Evolutionary conservation across 768 basidiomycete species (phyloP).

Genomic region (Lentinus tigrinus): DNA sequence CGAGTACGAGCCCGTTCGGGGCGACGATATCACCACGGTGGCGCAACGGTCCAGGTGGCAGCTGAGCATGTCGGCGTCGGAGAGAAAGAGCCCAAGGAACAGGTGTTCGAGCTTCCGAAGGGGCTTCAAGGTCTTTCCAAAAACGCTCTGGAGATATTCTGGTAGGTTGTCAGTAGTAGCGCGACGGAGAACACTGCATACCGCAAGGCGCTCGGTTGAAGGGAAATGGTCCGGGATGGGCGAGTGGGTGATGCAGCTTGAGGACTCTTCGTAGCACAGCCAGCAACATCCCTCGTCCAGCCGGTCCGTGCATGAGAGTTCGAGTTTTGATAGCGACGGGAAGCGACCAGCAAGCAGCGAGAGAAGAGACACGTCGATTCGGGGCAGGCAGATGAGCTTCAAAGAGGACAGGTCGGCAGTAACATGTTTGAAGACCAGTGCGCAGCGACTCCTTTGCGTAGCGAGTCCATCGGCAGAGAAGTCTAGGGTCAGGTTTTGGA

Average conservation of each 20-base stretch:
- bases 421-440: conserved; percentile 24
- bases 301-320: conserved; percentile 59
- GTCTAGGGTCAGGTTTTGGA: conserved; percentile 15
- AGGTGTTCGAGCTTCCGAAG: conserved; percentile 48
- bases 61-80: conserved; percentile 48
- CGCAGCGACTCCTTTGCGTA: conserved; percentile 21
- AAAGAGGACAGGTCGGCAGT: conserved; percentile 44
- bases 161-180: neutral
- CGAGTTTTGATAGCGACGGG: conserved; percentile 44
- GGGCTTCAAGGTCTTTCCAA: conserved; percentile 43
- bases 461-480: conserved; percentile 24
- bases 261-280: conserved; percentile 62
- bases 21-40: neutral
- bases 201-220: conserved; percentile 46
- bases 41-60: conserved; percentile 36
- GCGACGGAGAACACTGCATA: conserved; percentile 32
- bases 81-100: conserved; percentile 64
- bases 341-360: conserved; percentile 45
- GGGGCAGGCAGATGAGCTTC: conserved; percentile 53
- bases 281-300: conserved; percentile 60
- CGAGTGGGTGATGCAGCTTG: conserved; percentile 54
- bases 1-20: neutral
- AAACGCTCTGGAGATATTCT: conserved; percentile 35
- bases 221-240: conserved; percentile 55
- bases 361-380: conserved; percentile 52